phyloP scores from a whole-genome alignment of 176 grass and related monocot genomes.

The Phoenix roebelenii region DNA sequence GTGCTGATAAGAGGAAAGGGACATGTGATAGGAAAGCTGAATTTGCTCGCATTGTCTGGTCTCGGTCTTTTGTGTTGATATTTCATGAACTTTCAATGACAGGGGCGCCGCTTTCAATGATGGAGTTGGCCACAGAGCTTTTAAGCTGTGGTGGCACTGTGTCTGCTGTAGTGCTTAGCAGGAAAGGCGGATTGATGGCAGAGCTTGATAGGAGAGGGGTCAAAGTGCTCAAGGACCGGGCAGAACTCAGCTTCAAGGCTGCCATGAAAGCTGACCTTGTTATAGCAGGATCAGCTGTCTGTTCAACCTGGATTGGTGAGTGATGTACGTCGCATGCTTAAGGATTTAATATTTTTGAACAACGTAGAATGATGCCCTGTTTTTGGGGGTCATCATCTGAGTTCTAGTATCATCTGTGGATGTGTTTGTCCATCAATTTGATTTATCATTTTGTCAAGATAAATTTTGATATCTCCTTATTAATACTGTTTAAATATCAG shows the following conservation, averaged over 20 bases:
- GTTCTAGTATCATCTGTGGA: not conserved
- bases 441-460: not conserved
- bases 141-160: conserved; percentile 35
- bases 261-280: conserved; percentile 39
- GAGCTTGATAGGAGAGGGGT: conserved; percentile 44
- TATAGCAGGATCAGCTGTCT: conserved; percentile 45
- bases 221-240: conserved; percentile 36
- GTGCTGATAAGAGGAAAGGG: conserved; percentile 27
- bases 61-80: conserved; percentile 35
- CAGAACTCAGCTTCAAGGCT: conserved; percentile 23
- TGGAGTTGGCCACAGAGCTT: conserved; percentile 41
- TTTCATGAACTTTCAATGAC: conserved; percentile 52
- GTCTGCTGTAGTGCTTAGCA: conserved; percentile 29
- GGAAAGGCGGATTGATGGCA: conserved; percentile 29
- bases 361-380: not conserved
- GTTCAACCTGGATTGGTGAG: conserved; percentile 49
- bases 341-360: not conserved
- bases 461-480: too few species aligned
- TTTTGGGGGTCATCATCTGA: too few species aligned
- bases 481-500: too few species aligned
- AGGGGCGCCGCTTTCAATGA: conserved; percentile 42
- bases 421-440: conserved; percentile 4
- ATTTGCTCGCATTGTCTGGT: conserved; percentile 28
- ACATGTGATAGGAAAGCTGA: conserved; percentile 27
- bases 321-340: not conserved